These are phyloP conservation scores for Laetiporus sulphureus DNA, from an alignment of 1,284 basidiomycete genomes.

Conservation along the genomic window DNA sequence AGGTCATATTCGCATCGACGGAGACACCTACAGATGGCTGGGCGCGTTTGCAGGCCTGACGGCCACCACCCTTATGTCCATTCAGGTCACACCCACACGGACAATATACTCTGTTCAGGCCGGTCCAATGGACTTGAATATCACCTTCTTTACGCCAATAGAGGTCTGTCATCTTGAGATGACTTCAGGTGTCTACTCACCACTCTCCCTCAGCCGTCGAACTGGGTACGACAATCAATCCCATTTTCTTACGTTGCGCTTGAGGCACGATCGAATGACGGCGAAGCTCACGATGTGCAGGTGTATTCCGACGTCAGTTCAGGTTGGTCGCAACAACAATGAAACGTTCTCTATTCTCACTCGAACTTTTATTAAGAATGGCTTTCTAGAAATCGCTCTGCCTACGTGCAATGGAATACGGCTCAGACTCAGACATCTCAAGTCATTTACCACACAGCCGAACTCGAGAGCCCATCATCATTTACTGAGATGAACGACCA, in stretches of 20 bases:
- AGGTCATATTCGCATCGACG: no score
- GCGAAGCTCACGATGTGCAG: constrained; percentile 24
- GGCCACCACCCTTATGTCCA: not conserved
- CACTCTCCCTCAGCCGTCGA: constrained; percentile 18
- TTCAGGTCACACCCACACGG: not conserved
- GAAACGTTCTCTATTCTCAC: constrained; percentile 19
- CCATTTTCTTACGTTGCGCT: constrained; percentile 28
- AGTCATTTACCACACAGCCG: constrained; percentile 13
- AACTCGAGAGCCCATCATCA: constrained; percentile 10
- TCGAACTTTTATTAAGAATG: constrained; percentile 13
- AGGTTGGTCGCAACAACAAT: not conserved
- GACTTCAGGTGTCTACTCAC: not conserved
- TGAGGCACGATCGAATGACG: constrained; percentile 24
- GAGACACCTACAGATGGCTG: no score
- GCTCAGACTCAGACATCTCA: constrained; percentile 2
- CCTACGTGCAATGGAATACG: constrained; percentile 12
- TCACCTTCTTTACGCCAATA: not conserved
- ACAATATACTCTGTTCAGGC: constrained; percentile 1
- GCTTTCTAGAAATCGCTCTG: constrained; percentile 12
- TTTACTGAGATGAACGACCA: constrained; percentile 13
- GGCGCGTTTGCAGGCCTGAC: no score
- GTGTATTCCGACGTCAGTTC: constrained; percentile 29
- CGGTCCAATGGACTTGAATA: not conserved
- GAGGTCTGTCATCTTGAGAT: not conserved
- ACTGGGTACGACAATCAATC: constrained; percentile 28